Evolutionary conservation across 768 basidiomycete species (phyloP), one percentile per base, ranked within the genome.

Genomic region (Coprinopsis cinerea): DNA sequence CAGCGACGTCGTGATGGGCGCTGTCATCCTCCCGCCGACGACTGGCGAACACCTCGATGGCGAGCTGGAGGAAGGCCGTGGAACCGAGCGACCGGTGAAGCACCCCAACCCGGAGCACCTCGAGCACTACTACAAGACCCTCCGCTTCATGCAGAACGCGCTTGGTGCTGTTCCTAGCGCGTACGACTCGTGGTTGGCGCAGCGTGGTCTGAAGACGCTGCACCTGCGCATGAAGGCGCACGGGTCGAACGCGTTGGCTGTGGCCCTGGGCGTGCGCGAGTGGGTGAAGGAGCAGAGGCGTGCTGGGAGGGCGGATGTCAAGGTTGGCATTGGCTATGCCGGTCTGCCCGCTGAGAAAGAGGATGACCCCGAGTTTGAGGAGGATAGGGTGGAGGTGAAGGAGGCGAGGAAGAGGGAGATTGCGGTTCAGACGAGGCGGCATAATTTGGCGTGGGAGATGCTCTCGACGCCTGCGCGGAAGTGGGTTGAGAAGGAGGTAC

Each of bases 1-100:
- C 68, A 88, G 88, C 0, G 94, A 98, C 63, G 89, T 95, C 62
- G 74, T 96, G 59, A 89, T 93, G 79, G 94, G 94, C 36, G 83
- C 84, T 0, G 65, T 87, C 48, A 81, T 93, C 56, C 75, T 93
- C 4, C 82, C 88, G 6, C 58, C 42, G 39, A 36, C 51, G 25
- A 17, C 20, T 15, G 15, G 23, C n/a, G 42, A 41, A 17, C 18
- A 44, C 74, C 0, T 72, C 74, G 46, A 77, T 80, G 48, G 53
- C 68, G 3, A 63, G 65, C 0, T 67, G 88, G 47, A 63, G 68
- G 0, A 15, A 5, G 6, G 11, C 61, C 7, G 9, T 25, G 44
- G 27, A 4, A 4, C 9, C 4, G 27, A 45, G 4, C 9, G 9
- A n/a, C 27, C 44, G 4, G 11, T 45, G 13, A 7, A 25, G 4